Base-by-base conservation (phyloP, 495 filamentous ascomycete species). In the Penicillium diatomitis region DNA sequence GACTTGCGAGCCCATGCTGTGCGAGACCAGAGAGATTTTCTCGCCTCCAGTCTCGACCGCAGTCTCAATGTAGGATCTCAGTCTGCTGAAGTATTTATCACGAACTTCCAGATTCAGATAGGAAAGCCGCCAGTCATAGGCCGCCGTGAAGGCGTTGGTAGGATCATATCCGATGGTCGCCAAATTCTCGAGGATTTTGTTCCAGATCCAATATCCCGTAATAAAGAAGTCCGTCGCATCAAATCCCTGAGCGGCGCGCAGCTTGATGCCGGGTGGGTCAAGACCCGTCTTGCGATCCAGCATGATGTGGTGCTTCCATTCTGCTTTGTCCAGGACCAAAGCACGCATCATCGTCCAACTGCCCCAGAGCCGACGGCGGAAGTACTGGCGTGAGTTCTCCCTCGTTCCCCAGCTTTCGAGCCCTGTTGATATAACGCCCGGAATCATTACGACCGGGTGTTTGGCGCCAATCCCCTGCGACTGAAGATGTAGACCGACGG, bases 341-440 rank as follows among this genome's bases (percentile, higher is more conserved):
- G 92, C 90, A 45, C 84, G 75, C 88, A 98, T 95, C 92, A 98
- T 98, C 52, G 74, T 91, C 92, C 92, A 98, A 56, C 87, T 94
- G 29, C 92, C 92, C 92, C 92, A 98, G 45, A 98, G 67, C 50
- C 92, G 71, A 64, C 90, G 91, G 45, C 92, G 78, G 65, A 97
- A 98, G 63, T 96, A 98, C 44, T 83, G 88, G 6, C 87, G 77
- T 11, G 89, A 95, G 34, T 67, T 66, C 53, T 84, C 81, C 8
- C 82, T 82, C 0, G 90, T 96, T 12, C 94, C 89, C 92, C 92
- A 98, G 52, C 86, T 92, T 69, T 98, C 92, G 5, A 98, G 74
- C 5, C 94, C 94, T 0, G 92, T 98, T 3, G 92, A 97, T 52
- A 97, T 97, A 6, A 97, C 94, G 0, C 92, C 92, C 6, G 92